Evolutionary conservation across 805 yeast species (phyloP).

Genomic region (Saccharomyces eubayanus): DNA sequence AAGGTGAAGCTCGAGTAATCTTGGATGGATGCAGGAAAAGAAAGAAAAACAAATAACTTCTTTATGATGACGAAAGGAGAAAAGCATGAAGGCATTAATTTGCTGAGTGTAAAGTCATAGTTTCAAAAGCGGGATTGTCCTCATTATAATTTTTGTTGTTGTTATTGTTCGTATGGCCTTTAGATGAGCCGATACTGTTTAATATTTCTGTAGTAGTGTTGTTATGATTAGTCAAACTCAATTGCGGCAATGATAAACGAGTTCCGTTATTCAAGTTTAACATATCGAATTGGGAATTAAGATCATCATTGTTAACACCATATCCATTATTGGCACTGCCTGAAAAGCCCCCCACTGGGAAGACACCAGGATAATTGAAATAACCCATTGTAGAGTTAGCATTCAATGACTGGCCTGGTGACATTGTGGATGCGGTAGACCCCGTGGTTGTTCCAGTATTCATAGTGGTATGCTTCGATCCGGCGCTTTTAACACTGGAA

Average conservation of each 20-base stretch:
- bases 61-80: neutral
- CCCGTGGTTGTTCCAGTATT: conserved; percentile 9
- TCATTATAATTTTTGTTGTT: conserved; percentile 1
- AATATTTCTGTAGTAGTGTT: conserved; percentile 3
- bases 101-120: neutral
- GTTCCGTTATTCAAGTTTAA: conserved; percentile 23
- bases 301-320: conserved; percentile 18
- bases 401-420: conserved; percentile 1
- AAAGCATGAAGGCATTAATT: neutral
- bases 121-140: neutral
- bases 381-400: conserved; percentile 4
- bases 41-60: neutral
- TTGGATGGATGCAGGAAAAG: neutral
- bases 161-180: neutral
- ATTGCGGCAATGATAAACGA: conserved; percentile 25
- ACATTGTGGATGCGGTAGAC: conserved; percentile 5
- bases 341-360: conserved; percentile 14
- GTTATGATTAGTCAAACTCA: conserved; percentile 22
- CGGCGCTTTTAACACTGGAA: conserved; percentile 25
- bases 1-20: neutral
- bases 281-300: conserved; percentile 25
- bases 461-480: conserved; percentile 23
- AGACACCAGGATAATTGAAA: conserved; percentile 28
- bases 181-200: neutral
- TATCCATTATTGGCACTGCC: conserved; percentile 6